Evolutionary conservation across 73 alveolate genomes (phyloP).

Genomic region (Effrenium voratum): DNA sequence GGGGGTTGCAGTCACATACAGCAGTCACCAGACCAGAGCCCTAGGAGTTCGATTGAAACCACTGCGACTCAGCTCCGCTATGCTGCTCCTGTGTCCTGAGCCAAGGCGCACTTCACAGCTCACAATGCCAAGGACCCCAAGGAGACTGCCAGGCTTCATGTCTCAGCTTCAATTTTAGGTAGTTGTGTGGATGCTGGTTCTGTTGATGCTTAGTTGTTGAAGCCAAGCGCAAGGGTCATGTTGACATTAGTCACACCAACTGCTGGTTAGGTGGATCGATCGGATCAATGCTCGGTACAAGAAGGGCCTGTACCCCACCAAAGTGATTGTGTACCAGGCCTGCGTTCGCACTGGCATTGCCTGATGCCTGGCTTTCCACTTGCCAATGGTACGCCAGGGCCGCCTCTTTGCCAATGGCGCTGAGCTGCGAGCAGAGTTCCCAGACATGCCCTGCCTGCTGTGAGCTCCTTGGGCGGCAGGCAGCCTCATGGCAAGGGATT

Average conservation of each 20-base stretch:
- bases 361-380: background rate
- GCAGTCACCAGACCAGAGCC: too few relatives aligned
- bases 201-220: too few relatives aligned
- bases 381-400: slow-evolving; percentile 21
- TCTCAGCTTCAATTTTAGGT: too few relatives aligned
- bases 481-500: too few relatives aligned
- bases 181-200: too few relatives aligned
- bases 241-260: too few relatives aligned
- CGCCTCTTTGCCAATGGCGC: slow-evolving; percentile 63
- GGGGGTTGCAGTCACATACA: too few relatives aligned
- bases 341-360: background rate
- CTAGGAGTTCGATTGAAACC: too few relatives aligned
- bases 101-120: slow-evolving; percentile 87
- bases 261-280: slow-evolving; percentile 74
- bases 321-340: slow-evolving; percentile 88
- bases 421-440: slow-evolving; percentile 72
- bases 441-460: slow-evolving; percentile 65
- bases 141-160: slow-evolving; percentile 44
- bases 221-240: too few relatives aligned
- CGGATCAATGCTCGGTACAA: slow-evolving; percentile 82
- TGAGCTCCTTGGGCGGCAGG: background rate
- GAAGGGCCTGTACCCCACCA: slow-evolving; percentile 86
- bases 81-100: background rate
- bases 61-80: too few relatives aligned
- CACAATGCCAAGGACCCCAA: slow-evolving; percentile 86